A percentile compares a stretch with the other conserved stretches of the same genome.
These are phyloP conservation scores for Pseudogymnoascus sp. DNA, from an alignment of 2,329 filamentous ascomycete genomes.

Conservation along the genomic window DNA sequence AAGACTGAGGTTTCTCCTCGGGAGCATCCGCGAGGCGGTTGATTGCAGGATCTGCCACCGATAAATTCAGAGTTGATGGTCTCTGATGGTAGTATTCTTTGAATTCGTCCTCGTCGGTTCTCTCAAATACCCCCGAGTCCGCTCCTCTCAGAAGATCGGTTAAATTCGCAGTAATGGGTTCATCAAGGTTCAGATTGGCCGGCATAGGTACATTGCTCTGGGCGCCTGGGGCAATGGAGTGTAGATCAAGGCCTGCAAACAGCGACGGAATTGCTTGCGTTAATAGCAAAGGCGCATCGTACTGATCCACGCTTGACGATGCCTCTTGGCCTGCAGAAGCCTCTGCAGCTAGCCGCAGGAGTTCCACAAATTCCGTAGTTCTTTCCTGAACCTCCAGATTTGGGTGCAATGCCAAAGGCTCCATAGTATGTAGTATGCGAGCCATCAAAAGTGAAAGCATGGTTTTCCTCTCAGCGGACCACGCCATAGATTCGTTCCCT, in stretches of 20 bases:
- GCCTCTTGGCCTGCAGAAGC: conserved; percentile 61
- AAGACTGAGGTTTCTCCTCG: conserved; percentile 43
- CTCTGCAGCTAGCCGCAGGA: conserved; percentile 80
- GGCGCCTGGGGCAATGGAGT: conserved; percentile 76
- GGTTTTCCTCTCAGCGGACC: conserved; percentile 67
- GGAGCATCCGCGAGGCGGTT: conserved; percentile 39
- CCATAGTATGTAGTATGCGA: conserved; percentile 72
- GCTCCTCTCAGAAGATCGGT: conserved; percentile 52
- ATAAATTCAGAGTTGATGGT: conserved; percentile 35
- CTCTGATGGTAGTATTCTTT: conserved; percentile 56
- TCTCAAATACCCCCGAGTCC: conserved; percentile 40
- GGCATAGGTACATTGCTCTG: conserved; percentile 81
- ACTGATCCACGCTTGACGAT: conserved; percentile 42
- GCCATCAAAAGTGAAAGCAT: conserved; percentile 70
- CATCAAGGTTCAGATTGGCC: conserved; percentile 66
- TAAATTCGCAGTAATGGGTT: conserved; percentile 71
- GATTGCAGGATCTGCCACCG: conserved; percentile 48
- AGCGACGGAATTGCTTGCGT: conserved; percentile 85
- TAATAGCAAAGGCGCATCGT: conserved; percentile 72
- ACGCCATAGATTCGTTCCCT: conserved; percentile 54
- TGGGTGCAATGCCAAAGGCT: conserved; percentile 71
- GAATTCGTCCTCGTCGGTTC: conserved; percentile 57
- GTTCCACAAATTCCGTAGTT: conserved; percentile 83
- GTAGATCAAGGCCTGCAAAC: conserved; percentile 79
- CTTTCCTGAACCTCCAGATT: conserved; percentile 91